Evolutionary conservation across 495 filamentous ascomycete genomes (phyloP), one percentile per base, ranked within the genome.

Genomic region (Cercophora samala): DNA sequence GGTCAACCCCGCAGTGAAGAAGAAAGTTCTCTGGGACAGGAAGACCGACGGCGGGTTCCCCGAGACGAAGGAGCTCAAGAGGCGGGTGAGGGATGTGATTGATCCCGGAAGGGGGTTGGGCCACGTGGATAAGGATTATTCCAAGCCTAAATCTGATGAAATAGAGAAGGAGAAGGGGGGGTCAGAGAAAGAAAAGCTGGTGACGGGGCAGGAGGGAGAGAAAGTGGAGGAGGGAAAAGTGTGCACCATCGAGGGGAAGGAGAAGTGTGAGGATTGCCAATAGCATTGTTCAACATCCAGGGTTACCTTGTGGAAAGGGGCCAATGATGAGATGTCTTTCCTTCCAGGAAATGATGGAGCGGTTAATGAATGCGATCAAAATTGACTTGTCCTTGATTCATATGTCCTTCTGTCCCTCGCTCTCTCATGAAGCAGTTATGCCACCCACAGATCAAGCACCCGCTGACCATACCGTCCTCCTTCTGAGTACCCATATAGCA

Each of bases 21-120:
- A 55, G 42, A 65, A 51, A 62, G 68, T 88, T 2, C 78, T 99
- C 24, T 99, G 95, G 95, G 93, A 97, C 81, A 86, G 94, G 64
- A 97, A 96, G 78, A 69, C 71, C 5, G 88, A 97, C 74, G 91
- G 92, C 29, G 95, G 95, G 0, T 99, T 99, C 79, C 95, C 95
- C 65, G 91, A 96, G 76, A 90, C 90, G 13, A 95, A 96, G 76
- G 84, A 90, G 65, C 86, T 98, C n/a, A 98, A 99, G 78, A 85
- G 90, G 21, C 83, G 88, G n/a, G 89, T 99, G 5, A 81, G 95
- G 58, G 89, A 97, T 81, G 82, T 91, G 51, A 88, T 97, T 68
- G 86, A 93, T 63, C 95, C 95, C 0, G 78, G 75, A 0, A 82
- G 89, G 67, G 84, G 92, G 75, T 77, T 98, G 65, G 95, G 95